Evolutionary conservation across 2,329 filamentous ascomycete species (phyloP).

Genomic region (Ilyonectria sp.): DNA sequence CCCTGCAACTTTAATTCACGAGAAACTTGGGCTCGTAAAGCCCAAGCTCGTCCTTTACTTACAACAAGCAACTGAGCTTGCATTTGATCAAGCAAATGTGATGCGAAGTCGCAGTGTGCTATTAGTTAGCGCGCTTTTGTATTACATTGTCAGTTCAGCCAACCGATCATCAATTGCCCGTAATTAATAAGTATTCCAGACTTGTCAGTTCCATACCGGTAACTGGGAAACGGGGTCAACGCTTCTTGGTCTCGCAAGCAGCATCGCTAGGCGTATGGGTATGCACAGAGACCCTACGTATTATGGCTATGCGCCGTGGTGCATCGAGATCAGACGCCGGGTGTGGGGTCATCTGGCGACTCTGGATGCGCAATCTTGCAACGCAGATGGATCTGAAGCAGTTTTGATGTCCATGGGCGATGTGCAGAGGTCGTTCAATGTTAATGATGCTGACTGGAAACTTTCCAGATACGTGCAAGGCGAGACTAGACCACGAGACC

Average conservation of each 20-base stretch:
- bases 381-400: constrained; percentile 33
- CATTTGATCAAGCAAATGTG: constrained; percentile 33
- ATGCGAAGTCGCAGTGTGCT: constrained; percentile 36
- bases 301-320: constrained; percentile 37
- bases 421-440: constrained; percentile 32
- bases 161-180: not conserved
- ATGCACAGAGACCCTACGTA: constrained; percentile 37
- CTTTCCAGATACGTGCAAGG: constrained; percentile 4
- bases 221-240: constrained; percentile 34
- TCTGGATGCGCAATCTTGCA: constrained; percentile 32
- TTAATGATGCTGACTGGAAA: constrained; percentile 30
- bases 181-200: constrained; percentile 21
- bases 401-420: constrained; percentile 29
- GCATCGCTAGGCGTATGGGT: constrained; percentile 34
- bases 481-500: constrained; percentile 29
- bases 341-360: constrained; percentile 37
- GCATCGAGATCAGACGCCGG: constrained; percentile 34
- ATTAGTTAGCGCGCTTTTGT: constrained; percentile 32
- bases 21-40: constrained; percentile 25
- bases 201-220: constrained; percentile 35
- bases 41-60: constrained; percentile 26
- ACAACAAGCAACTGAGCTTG: constrained; percentile 31
- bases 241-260: constrained; percentile 33
- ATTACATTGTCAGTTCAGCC: constrained; percentile 35
- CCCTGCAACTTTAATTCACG: constrained; percentile 22